Percentiles rank a stretch among this genome's conserved stretches.
phyloP scores from a whole-genome alignment of 1,139 yeast genomes.

The Magnusiomyces clavatus region DNA sequence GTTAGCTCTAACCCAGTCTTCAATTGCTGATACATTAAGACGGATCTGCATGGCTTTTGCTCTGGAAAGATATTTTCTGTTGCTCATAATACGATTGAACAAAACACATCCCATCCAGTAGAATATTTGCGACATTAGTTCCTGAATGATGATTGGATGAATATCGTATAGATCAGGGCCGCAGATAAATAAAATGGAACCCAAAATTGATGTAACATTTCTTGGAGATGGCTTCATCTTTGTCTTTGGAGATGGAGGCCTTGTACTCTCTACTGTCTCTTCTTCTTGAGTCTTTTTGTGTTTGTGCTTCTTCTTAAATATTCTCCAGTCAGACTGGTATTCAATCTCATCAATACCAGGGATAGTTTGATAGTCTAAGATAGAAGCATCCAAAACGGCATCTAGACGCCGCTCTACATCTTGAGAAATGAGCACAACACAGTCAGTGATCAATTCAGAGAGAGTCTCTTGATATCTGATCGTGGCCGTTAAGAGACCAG shows the following conservation, averaged over 20 bases:
- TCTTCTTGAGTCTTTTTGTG: conserved; percentile 36
- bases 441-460: conserved; percentile 30
- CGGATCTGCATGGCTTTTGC: conserved; percentile 85
- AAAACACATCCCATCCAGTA: conserved; percentile 68
- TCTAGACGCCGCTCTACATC: conserved; percentile 35
- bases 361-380: conserved; percentile 38
- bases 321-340: conserved; percentile 38
- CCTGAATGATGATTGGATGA: conserved; percentile 65
- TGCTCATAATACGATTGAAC: conserved; percentile 65
- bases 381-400: conserved; percentile 32
- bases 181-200: conserved; percentile 73
- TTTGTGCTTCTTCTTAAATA: conserved; percentile 25
- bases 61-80: conserved; percentile 63
- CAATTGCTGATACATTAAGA: conserved; percentile 73
- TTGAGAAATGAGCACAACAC: conserved; percentile 30
- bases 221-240: conserved; percentile 78
- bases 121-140: conserved; percentile 69
- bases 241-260: conserved; percentile 66
- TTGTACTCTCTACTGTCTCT: conserved; percentile 52
- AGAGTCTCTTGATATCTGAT: conserved; percentile 29
- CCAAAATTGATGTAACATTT: conserved; percentile 74
- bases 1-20: conserved; percentile 88
- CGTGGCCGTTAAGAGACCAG: conserved; percentile 27
- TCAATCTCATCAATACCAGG: conserved; percentile 37
- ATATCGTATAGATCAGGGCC: conserved; percentile 66